Evolutionary conservation across 1,284 basidiomycete genomes (phyloP).

Genomic region (Sporisorium exsertum): DNA sequence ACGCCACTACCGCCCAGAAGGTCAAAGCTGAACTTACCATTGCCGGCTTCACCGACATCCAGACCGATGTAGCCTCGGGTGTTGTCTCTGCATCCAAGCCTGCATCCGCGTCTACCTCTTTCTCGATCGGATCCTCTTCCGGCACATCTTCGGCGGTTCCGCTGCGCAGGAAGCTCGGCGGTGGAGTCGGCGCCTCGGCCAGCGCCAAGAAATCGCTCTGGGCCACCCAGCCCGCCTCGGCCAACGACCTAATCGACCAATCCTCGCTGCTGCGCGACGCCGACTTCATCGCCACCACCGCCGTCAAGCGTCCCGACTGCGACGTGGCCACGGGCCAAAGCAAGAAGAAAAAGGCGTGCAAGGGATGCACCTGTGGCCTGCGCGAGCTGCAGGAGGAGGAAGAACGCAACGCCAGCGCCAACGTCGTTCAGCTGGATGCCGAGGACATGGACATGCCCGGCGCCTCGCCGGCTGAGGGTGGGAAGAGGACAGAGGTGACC

Average conservation of each 20-base stretch:
- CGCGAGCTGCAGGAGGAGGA: constrained; percentile 68
- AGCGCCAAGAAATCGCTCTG: constrained; percentile 61
- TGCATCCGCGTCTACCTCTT: constrained; percentile 14
- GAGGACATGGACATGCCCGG: constrained; percentile 63
- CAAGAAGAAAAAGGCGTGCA: constrained; percentile 67
- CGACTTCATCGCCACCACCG: constrained; percentile 54
- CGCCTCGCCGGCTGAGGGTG: constrained; percentile 13
- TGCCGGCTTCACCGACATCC: constrained; percentile 55
- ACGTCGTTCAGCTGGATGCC: constrained; percentile 60
- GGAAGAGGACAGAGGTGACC: constrained; percentile 53
- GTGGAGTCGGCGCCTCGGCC: constrained; percentile 2
- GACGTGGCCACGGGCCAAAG: constrained; percentile 56
- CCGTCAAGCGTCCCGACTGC: constrained; percentile 64
- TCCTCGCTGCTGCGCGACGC: constrained; percentile 55
- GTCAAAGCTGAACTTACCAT: constrained; percentile 55
- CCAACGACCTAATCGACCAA: constrained; percentile 56
- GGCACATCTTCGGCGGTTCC: constrained; percentile 45
- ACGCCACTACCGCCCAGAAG: constrained; percentile 29
- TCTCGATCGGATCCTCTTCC: constrained; percentile 39
- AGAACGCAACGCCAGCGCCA: constrained; percentile 34
- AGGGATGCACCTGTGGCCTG: constrained; percentile 68
- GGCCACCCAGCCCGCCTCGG: constrained; percentile 58
- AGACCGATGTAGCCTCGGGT: constrained; percentile 19
- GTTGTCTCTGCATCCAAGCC: constrained; percentile 27
- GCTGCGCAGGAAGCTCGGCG: constrained; percentile 54